Conservation (phyloP, 805 yeast species). For the Candida dendrica region DNA sequence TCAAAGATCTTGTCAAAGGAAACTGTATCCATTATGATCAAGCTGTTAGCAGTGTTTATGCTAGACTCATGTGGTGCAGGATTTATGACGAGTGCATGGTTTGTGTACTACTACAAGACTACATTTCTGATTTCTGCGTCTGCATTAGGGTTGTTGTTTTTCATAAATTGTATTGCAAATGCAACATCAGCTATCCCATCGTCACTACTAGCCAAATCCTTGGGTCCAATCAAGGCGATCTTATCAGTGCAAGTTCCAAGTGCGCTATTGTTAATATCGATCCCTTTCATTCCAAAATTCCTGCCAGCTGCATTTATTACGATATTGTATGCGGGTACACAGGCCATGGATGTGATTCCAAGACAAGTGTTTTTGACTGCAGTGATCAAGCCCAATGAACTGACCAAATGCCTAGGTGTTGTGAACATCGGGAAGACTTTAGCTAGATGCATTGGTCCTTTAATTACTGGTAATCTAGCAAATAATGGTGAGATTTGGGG, state of each 20-base stretch:
- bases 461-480: constrained; percentile 71
- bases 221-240: constrained; percentile 80
- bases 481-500: constrained; percentile 35
- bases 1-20: constrained; percentile 26
- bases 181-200: constrained; percentile 73
- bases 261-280: constrained; percentile 49
- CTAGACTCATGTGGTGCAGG: constrained; percentile 85
- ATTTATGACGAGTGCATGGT: constrained; percentile 85
- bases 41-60: constrained; percentile 59
- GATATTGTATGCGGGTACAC: constrained; percentile 50
- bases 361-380: constrained; percentile 74
- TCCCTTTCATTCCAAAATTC: constrained; percentile 38
- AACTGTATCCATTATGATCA: constrained; percentile 36
- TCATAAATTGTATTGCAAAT: constrained; percentile 52
- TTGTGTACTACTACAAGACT: constrained; percentile 69
- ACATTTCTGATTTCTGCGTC: constrained; percentile 48
- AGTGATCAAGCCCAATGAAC: constrained; percentile 52
- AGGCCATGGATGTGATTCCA: constrained; percentile 89
- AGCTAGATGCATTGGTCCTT: constrained; percentile 78
- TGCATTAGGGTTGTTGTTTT: constrained; percentile 60
- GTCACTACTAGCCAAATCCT: constrained; percentile 51
- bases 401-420: constrained; percentile 75
- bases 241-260: constrained; percentile 73
- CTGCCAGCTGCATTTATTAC: constrained; percentile 42
- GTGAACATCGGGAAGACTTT: constrained; percentile 83